Percentiles rank a stretch among this genome's conserved stretches.
These are phyloP conservation scores for Ophiosphaerella narmari DNA, from an alignment of 2,329 filamentous ascomycete species.

Conservation along the genomic window DNA sequence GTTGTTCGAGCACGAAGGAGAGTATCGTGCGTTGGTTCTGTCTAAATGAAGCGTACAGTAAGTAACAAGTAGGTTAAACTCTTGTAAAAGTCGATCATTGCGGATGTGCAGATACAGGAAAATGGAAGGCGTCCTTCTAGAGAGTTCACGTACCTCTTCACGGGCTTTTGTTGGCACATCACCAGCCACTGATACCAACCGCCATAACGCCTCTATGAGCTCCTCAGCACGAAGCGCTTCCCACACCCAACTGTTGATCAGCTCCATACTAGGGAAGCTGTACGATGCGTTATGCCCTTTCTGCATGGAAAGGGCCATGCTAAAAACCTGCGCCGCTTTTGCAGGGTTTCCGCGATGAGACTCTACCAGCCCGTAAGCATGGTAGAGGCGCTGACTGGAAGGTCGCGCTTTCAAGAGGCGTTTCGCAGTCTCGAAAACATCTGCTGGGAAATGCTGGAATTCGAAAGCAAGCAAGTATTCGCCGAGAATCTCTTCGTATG, in stretches of 20 bases:
- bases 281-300: constrained; percentile 34
- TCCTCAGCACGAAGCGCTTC: constrained; percentile 60
- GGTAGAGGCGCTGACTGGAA: constrained; percentile 71
- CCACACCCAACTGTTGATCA: constrained; percentile 70
- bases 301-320: constrained; percentile 66
- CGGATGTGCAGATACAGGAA: no score
- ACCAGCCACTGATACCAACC: constrained; percentile 38
- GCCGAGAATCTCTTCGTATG: constrained; percentile 57
- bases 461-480: constrained; percentile 74
- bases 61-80: no score
- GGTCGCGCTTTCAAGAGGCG: constrained; percentile 70
- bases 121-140: constrained; percentile 1
- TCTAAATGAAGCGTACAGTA: not conserved
- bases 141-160: constrained; percentile 7
- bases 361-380: constrained; percentile 78
- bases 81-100: no score
- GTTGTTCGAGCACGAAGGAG: constrained; percentile 20
- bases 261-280: constrained; percentile 49
- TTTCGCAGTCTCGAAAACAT: constrained; percentile 73
- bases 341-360: constrained; percentile 60
- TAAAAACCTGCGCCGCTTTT: constrained; percentile 67
- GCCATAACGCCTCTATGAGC: constrained; percentile 35
- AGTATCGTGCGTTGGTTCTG: not conserved
- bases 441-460: constrained; percentile 57
- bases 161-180: constrained; percentile 5